phyloP scores from a whole-genome alignment of 352 stramenopile species.

The Globisporangium radiosum region DNA sequence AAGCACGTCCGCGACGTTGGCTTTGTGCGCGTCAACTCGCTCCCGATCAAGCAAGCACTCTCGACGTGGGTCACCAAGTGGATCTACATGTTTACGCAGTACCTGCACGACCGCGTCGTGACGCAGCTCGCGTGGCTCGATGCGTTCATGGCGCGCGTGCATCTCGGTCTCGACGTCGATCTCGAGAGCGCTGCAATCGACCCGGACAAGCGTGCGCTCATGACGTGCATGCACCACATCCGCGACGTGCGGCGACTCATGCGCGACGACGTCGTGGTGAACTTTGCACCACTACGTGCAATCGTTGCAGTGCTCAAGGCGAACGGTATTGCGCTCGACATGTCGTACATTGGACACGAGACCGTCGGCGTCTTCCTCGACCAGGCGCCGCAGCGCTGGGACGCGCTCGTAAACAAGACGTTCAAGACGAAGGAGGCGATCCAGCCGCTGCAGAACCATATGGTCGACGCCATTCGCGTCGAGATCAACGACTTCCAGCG shows the following conservation, averaged over 20 bases:
- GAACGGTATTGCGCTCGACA: slow-evolving; percentile 87
- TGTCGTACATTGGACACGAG: slow-evolving; percentile 80
- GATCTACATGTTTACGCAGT: slow-evolving; percentile 93
- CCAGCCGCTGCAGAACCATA: slow-evolving; percentile 85
- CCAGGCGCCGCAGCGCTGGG: slow-evolving; percentile 85
- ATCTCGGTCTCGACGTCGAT: slow-evolving; percentile 63
- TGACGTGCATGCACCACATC: slow-evolving; percentile 88
- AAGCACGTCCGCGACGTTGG: slow-evolving; percentile 84
- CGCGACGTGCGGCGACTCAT: slow-evolving; percentile 83
- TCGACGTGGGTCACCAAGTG: slow-evolving; percentile 94
- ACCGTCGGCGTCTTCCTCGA: slow-evolving; percentile 84
- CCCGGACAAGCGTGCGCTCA: slow-evolving; percentile 53
- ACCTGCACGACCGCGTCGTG: slow-evolving; percentile 86
- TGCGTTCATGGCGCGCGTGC: slow-evolving; percentile 78
- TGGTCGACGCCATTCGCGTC: slow-evolving; percentile 74
- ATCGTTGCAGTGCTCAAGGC: slow-evolving; percentile 79
- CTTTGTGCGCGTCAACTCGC: slow-evolving; percentile 89
- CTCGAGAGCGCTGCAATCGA: slow-evolving; percentile 32
- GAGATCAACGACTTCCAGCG: slow-evolving; percentile 74
- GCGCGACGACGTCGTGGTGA: slow-evolving; percentile 67
- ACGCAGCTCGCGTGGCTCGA: slow-evolving; percentile 82
- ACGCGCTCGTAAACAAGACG: slow-evolving; percentile 91
- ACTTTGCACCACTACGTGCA: slow-evolving; percentile 70
- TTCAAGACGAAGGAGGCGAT: slow-evolving; percentile 92
- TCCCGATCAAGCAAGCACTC: slow-evolving; percentile 93